Base-by-base conservation (phyloP, 106 monocot species). In the Dendrobium nobile region DNA sequence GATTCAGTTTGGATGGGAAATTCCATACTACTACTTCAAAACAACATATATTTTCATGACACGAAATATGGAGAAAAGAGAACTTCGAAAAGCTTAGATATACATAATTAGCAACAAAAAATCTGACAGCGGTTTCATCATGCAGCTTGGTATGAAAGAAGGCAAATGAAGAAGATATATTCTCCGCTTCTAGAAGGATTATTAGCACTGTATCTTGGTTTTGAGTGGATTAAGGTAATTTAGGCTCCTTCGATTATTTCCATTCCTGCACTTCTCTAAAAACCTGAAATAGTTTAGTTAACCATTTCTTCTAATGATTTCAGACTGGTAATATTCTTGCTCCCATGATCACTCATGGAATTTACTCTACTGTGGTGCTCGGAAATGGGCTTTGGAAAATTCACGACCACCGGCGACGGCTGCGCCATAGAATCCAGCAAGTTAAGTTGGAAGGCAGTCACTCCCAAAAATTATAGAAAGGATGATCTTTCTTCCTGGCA, bases 81-180 rank as follows among this genome's bases (percentile, higher is more conserved):
- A 37, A 37, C 37, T 37, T 37, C 0, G 0, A 15, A 13, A 13
- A 51, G 10, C 15, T 13, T 13, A 13, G 51, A 51, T 51, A 15
- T 10, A 3, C 24, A 40, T 72, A 1, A 24, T 15, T 37, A 72
- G 72, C 17, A 72, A 17, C 33, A 72, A 72, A 33, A 72, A 72
- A 40, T 40, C 33, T 61, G 33, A 61, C 19, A 10, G 28, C 43
- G 40, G 7, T 65, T 40, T 22, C 13, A 51, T 70, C 85, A 9
- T 87, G 87, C 88, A 94, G 96, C 94, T 65, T 97, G 96, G 96
- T 94, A 92, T 55, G 90, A 94, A 58, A 92, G 85, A 79, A 86
- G 96, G 81, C 90, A 97, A 81, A 90, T 97, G 94, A 97, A 77
- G 89, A 94, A 97, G 87, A 97, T 97, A 82, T 97, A 94, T 73